These are phyloP conservation scores for Meira nashicola DNA, from an alignment of 1,284 basidiomycete genomes.

Conservation along the genomic window DNA sequence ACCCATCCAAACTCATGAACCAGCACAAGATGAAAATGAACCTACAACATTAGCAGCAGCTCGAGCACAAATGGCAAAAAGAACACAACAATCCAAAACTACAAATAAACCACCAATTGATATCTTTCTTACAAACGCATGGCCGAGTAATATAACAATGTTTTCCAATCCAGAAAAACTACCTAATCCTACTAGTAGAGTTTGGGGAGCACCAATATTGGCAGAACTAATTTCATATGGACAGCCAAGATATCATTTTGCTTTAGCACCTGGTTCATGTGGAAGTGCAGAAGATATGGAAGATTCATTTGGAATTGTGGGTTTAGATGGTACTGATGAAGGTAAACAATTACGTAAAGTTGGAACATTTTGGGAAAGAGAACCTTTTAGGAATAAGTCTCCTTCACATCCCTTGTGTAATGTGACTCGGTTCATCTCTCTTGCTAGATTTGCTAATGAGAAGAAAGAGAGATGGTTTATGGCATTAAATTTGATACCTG, in stretches of 20 bases:
- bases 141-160: conserved; percentile 37
- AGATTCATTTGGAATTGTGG: conserved; percentile 16
- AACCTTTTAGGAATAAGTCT: conserved; percentile 36
- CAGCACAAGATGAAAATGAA: conserved; percentile 10
- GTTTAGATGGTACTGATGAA: conserved; percentile 11
- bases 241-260: conserved; percentile 44
- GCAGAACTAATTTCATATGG: conserved; percentile 25
- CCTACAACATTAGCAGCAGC: conserved; percentile 36
- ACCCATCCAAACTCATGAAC: background rate
- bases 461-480: conserved; percentile 48
- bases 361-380: conserved; percentile 46
- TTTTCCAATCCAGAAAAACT: conserved; percentile 20
- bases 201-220: conserved; percentile 39
- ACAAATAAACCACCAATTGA: conserved; percentile 30
- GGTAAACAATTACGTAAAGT: conserved; percentile 13
- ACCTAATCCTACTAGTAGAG: conserved; percentile 25
- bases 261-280: conserved; percentile 23
- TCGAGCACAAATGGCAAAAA: conserved; percentile 15
- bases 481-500: conserved; percentile 36
- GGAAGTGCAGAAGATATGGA: background rate
- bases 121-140: conserved; percentile 39
- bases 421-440: conserved; percentile 37
- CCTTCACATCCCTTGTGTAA: background rate
- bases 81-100: conserved; percentile 13
- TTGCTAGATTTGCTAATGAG: conserved; percentile 40